Conservation (phyloP, 2,329 filamentous ascomycete species). For the Curvularia sp. region DNA sequence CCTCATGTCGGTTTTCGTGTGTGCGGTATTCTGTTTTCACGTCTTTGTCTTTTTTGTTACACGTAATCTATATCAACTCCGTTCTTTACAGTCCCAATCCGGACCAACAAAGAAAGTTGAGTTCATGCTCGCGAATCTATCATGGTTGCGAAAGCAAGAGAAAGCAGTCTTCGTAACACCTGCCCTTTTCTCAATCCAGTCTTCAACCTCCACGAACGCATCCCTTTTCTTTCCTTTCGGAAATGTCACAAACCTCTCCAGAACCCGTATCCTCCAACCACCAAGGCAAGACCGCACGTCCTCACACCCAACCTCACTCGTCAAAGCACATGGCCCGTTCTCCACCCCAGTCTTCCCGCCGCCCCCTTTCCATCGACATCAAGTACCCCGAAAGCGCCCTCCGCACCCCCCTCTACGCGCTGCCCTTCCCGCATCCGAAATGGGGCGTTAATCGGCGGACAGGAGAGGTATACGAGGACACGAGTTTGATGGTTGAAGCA, state of each 20-base stretch:
- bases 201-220: background rate
- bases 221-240: background rate
- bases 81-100: background rate
- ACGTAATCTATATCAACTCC: background rate
- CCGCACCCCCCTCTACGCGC: constrained; percentile 18
- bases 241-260: background rate
- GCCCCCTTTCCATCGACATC: constrained; percentile 6
- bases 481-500: constrained; percentile 20
- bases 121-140: background rate
- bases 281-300: background rate
- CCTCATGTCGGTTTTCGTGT: background rate
- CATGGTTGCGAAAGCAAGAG: background rate
- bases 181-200: background rate
- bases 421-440: constrained; percentile 26
- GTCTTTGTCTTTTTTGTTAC: background rate
- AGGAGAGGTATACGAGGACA: constrained; percentile 14
- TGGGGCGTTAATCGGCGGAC: constrained; percentile 16
- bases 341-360: background rate
- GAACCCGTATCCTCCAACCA: background rate
- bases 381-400: constrained; percentile 19
- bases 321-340: background rate
- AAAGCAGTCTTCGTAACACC: background rate
- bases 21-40: background rate
- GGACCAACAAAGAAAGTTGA: background rate
- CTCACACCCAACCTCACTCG: background rate